Percentiles rank a stretch among this genome's conserved stretches.
These are phyloP conservation scores for Malassezia pachydermatis DNA, from an alignment of 1,284 basidiomycete species.

Conservation along the genomic window DNA sequence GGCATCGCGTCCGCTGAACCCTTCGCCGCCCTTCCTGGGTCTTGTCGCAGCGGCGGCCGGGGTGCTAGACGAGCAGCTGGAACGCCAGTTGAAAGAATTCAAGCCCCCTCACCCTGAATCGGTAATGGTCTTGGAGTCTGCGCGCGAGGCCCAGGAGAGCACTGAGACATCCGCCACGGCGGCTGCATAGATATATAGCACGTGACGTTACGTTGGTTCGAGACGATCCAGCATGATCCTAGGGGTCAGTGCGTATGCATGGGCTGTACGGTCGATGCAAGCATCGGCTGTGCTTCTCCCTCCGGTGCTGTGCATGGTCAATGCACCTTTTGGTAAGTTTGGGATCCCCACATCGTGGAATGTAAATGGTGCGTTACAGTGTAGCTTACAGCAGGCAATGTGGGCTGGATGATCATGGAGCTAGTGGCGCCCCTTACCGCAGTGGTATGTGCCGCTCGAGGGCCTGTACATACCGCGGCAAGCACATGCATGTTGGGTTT, in stretches of 20 bases:
- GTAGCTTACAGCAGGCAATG: slow-evolving; percentile 2
- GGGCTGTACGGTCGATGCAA: slow-evolving; percentile 6
- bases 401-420: slow-evolving; percentile 18
- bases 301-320: not conserved
- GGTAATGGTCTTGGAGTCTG: slow-evolving; percentile 38
- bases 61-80: slow-evolving; percentile 63
- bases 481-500: slow-evolving; percentile 52
- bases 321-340: slow-evolving; percentile 18
- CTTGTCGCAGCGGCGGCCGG: slow-evolving; percentile 79
- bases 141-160: too few relatives aligned
- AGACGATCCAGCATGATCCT: too few relatives aligned
- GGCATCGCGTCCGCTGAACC: slow-evolving; percentile 95
- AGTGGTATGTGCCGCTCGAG: not conserved
- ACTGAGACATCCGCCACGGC: not conserved
- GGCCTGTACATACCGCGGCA: not conserved
- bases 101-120: slow-evolving; percentile 52
- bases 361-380: slow-evolving; percentile 6
- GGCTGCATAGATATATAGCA: not conserved
- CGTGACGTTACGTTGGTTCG: too few relatives aligned
- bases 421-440: slow-evolving; percentile 4
- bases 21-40: slow-evolving; percentile 92
- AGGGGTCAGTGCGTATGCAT: not conserved
- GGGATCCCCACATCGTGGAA: slow-evolving; percentile 8
- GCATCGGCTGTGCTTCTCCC: slow-evolving; percentile 10
- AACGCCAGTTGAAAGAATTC: slow-evolving; percentile 55